Evolutionary conservation across 305 asterid species (phyloP).

Genomic region (Solanum hybrid): DNA sequence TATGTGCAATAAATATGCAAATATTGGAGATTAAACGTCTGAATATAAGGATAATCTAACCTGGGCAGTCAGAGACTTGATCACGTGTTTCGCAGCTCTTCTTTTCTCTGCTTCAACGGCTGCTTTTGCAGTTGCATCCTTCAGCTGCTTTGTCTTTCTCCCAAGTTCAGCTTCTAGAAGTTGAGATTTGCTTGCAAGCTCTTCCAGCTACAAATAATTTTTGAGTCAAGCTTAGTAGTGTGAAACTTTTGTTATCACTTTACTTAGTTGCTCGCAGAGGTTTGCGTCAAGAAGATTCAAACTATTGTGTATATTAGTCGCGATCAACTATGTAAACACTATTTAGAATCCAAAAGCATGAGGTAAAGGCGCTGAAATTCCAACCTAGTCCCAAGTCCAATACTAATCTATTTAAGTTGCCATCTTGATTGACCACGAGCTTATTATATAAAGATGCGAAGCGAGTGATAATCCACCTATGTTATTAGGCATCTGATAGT

Average conservation of each 20-base stretch:
- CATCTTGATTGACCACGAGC: neutral
- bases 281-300: neutral
- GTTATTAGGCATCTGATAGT: neutral
- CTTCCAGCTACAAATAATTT: slow-evolving; percentile 48
- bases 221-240: neutral
- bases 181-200: slow-evolving; percentile 50
- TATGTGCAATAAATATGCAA: neutral
- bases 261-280: neutral
- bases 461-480: neutral
- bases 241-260: neutral
- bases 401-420: neutral
- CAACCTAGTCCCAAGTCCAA: neutral
- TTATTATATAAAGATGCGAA: neutral
- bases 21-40: neutral
- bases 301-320: neutral
- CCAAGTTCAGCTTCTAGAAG: slow-evolving; percentile 67
- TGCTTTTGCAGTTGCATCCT: slow-evolving; percentile 49
- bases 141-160: slow-evolving; percentile 48
- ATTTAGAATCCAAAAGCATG: neutral
- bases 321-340: neutral
- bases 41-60: slow-evolving; percentile 19
- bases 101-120: slow-evolving; percentile 60
- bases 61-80: slow-evolving; percentile 67
- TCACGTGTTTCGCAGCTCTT: slow-evolving; percentile 72
- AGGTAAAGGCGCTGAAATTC: neutral